Conservation (phyloP, 1,284 basidiomycete species). For the Tilletia setariae region DNA sequence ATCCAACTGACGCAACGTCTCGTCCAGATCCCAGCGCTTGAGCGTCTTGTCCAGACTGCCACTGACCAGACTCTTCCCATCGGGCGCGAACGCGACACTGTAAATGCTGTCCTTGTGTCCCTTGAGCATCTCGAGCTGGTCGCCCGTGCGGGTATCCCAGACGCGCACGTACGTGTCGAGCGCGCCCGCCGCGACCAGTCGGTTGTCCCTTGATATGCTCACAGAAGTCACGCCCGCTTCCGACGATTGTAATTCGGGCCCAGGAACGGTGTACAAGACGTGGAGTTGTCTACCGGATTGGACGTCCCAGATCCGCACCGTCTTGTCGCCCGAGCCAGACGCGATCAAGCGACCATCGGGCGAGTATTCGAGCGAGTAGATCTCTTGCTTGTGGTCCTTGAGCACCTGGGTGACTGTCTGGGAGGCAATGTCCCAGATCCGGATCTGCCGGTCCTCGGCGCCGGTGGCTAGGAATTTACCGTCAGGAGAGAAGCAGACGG, state of each 20-base stretch:
- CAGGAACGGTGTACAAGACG: slow-evolving; percentile 50
- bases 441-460: slow-evolving; percentile 51
- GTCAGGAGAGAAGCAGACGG: slow-evolving; percentile 51
- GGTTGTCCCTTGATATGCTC: slow-evolving; percentile 75
- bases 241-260: slow-evolving; percentile 59
- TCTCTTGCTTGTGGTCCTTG: slow-evolving; percentile 81
- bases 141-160: slow-evolving; percentile 74
- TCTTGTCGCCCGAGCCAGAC: slow-evolving; percentile 85
- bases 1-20: slow-evolving; percentile 48
- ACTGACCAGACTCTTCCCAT: slow-evolving; percentile 72
- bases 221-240: slow-evolving; percentile 73
- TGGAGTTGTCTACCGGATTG: slow-evolving; percentile 59
- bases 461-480: slow-evolving; percentile 52
- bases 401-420: slow-evolving; percentile 64
- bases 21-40: slow-evolving; percentile 77
- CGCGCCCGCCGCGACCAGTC: slow-evolving; percentile 75
- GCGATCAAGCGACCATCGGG: slow-evolving; percentile 75
- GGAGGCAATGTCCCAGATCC: slow-evolving; percentile 73
- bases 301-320: slow-evolving; percentile 84
- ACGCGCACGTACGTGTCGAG: slow-evolving; percentile 80
- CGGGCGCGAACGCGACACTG: slow-evolving; percentile 79
- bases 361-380: slow-evolving; percentile 81
- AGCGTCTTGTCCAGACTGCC: slow-evolving; percentile 82
- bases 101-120: slow-evolving; percentile 81
- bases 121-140: slow-evolving; percentile 70